Conservation (phyloP, 2,329 filamentous ascomycete species). For the Diaporthe aspalathi region DNA sequence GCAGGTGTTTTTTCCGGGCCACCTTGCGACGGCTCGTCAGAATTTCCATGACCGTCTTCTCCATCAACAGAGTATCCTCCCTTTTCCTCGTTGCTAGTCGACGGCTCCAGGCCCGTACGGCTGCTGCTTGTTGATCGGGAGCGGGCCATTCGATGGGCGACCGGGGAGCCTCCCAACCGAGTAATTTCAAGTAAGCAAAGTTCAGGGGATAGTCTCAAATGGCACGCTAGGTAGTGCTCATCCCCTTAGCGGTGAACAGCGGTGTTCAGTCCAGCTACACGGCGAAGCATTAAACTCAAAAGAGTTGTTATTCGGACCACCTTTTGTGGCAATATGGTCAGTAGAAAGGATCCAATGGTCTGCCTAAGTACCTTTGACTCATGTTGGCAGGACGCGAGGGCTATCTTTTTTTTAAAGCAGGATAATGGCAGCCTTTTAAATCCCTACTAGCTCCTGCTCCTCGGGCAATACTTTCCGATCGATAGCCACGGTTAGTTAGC, state of each 20-base stretch:
- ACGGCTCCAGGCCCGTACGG: constrained; percentile 5
- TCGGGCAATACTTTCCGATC: constrained; percentile 25
- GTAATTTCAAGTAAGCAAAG: no score
- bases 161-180: neutral
- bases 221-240: neutral
- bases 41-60: neutral
- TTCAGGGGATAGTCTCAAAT: neutral
- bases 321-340: neutral
- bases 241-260: neutral
- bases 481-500: constrained; percentile 1
- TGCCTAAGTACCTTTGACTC: neutral
- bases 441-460: neutral
- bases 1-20: constrained; percentile 17
- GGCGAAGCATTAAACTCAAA: neutral
- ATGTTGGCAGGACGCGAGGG: neutral
- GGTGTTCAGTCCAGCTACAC: no score
- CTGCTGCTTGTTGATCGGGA: constrained; percentile 4
- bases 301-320: neutral
- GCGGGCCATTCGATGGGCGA: constrained; percentile 1
- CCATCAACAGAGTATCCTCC: neutral
- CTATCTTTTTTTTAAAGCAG: no score
- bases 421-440: constrained; percentile 2
- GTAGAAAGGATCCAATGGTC: neutral
- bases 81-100: constrained; percentile 15
- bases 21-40: neutral